These are phyloP conservation scores for Septoria petroselini DNA, from an alignment of 2,329 filamentous ascomycete genomes.

Conservation along the genomic window DNA sequence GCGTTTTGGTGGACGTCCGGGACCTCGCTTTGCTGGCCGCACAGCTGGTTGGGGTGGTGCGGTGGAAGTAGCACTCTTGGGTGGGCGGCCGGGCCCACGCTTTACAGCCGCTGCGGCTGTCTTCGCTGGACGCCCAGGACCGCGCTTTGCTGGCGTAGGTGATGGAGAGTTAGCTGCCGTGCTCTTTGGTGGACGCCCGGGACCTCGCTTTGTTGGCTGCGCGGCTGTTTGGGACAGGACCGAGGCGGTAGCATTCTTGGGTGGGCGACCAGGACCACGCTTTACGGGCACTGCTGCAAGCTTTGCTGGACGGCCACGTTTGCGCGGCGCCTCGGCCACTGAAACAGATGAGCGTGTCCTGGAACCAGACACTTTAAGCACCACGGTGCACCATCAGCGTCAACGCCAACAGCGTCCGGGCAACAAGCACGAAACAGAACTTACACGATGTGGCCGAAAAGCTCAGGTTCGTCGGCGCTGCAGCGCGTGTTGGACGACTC, in stretches of 20 bases:
- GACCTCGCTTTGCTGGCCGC: no score
- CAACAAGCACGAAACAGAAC: neutral
- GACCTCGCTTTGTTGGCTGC: neutral
- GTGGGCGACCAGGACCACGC: constrained; percentile 13
- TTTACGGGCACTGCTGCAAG: constrained; percentile 1
- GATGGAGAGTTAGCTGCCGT: no score
- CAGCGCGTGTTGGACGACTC: constrained; percentile 26
- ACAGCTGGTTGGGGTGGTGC: no score
- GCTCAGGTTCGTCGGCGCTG: constrained; percentile 11
- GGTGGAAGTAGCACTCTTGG: no score
- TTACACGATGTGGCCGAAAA: constrained; percentile 7
- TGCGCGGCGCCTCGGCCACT: constrained; percentile 29
- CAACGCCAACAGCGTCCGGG: neutral
- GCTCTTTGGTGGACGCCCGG: constrained; percentile 9
- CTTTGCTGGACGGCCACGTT: constrained; percentile 31
- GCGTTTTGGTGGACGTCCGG: no score
- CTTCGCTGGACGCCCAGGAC: constrained; percentile 16
- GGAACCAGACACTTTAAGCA: neutral
- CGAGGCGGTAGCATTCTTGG: constrained; percentile 5
- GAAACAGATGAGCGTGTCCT: neutral
- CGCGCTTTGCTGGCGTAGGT: neutral
- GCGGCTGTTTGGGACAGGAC: neutral
- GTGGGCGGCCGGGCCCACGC: constrained; percentile 8
- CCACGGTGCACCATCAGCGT: neutral
- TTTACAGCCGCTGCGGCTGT: neutral